phyloP scores from a whole-genome alignment of 345 rosid species.

The Brassica juncea region DNA sequence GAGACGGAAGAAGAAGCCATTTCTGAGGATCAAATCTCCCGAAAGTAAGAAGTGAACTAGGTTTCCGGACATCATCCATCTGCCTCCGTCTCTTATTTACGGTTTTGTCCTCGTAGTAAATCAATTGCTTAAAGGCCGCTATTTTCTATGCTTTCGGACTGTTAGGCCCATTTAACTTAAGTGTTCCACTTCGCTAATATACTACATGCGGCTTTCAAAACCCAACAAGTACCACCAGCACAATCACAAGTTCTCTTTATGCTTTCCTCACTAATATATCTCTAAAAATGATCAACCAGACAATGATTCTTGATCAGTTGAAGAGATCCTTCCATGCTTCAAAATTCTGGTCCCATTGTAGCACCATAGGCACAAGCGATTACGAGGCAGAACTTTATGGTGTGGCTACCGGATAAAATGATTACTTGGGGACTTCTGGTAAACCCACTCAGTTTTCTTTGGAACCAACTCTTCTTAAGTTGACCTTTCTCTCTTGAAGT shows the following conservation, averaged over 20 bases:
- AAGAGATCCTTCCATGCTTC: not conserved
- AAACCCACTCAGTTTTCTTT: not conserved
- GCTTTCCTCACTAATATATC: not conserved
- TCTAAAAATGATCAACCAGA: not conserved
- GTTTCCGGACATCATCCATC: not conserved
- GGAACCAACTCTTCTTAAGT: not conserved
- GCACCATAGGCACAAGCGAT: not conserved
- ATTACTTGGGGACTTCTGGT: not conserved
- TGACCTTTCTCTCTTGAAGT: not conserved
- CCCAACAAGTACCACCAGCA: not conserved
- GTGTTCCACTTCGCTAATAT: not conserved
- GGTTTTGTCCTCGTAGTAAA: not conserved
- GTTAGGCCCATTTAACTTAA: not conserved
- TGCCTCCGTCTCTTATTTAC: not conserved
- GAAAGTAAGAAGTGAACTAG: not conserved
- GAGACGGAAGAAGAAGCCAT: not conserved
- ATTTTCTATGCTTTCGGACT: not conserved
- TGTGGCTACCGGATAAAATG: not conserved
- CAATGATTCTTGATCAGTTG: not conserved
- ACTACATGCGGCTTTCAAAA: not conserved
- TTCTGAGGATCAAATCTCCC: not conserved
- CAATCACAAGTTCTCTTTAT: not conserved
- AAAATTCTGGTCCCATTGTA: not conserved
- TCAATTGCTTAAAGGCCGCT: not conserved
- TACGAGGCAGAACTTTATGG: not conserved